Evolutionary conservation across 371 early-diverging fungal species (phyloP).

Genomic region (Saksenaea oblongispora): DNA sequence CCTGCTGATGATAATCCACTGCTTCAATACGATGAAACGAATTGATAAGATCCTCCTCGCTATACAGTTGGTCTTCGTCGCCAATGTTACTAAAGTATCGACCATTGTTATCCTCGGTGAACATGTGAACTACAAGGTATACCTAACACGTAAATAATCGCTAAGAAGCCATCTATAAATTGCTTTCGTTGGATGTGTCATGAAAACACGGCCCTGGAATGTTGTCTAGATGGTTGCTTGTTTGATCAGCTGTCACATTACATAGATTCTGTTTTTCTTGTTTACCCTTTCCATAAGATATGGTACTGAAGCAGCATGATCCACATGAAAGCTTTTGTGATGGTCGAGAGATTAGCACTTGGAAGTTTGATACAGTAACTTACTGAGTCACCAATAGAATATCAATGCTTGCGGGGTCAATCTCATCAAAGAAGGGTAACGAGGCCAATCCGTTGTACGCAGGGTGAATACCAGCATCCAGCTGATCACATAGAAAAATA

Average conservation of each 20-base stretch:
- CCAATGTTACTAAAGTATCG: constrained; percentile 66
- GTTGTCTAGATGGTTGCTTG: constrained; percentile 67
- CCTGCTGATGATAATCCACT: constrained; percentile 98
- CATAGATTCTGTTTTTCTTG: neutral
- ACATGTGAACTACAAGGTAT: neutral
- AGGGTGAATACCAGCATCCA: constrained; percentile 99
- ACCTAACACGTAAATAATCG: constrained; percentile 97
- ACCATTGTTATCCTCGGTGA: neutral
- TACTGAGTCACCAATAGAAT: constrained; percentile 97
- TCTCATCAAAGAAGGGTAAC: constrained; percentile 98
- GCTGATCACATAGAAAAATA: constrained; percentile 41
- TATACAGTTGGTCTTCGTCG: constrained; percentile 92
- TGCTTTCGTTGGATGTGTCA: constrained; percentile 99
- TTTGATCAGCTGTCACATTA: neutral
- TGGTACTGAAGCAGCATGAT: constrained; percentile 99
- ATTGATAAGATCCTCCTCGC: constrained; percentile 91
- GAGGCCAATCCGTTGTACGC: constrained; percentile 96
- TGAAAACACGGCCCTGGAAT: constrained; percentile 98
- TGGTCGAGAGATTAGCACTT: neutral
- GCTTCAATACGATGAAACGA: constrained; percentile 97
- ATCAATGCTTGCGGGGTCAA: constrained; percentile 95
- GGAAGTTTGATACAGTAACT: constrained; percentile 16
- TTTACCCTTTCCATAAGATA: constrained; percentile 96
- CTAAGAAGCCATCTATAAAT: constrained; percentile 98
- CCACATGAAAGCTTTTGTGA: constrained; percentile 94